phyloP scores from a whole-genome alignment of 192 early-diverging fungal genomes.

The Coemansia sp. region DNA sequence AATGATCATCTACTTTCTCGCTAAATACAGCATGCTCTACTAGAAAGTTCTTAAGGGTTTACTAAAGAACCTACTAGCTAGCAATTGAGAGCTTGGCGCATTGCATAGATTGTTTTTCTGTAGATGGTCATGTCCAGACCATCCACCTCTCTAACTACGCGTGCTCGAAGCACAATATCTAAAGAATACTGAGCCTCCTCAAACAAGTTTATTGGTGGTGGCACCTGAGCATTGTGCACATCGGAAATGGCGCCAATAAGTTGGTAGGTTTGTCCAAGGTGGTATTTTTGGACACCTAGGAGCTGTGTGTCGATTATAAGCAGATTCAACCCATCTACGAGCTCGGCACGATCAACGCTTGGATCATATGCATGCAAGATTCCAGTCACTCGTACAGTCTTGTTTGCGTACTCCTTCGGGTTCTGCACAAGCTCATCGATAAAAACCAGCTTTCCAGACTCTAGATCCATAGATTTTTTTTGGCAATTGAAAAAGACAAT shows the following conservation, averaged over 20 bases:
- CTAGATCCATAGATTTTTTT: conserved; percentile 34
- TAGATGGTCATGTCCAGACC: conserved; percentile 37
- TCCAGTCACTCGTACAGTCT: conserved; percentile 36
- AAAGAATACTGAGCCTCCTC: conserved; percentile 25
- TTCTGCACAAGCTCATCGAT: conserved; percentile 29
- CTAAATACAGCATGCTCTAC: too few species aligned
- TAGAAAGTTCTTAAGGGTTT: background rate
- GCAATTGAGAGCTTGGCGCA: conserved; percentile 17
- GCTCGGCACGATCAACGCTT: conserved; percentile 13
- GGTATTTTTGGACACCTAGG: conserved; percentile 30
- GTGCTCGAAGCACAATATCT: conserved; percentile 22
- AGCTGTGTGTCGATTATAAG: conserved; percentile 27
- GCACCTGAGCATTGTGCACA: background rate
- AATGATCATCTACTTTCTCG: too few species aligned
- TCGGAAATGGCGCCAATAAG: conserved; percentile 22
- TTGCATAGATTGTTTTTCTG: conserved; percentile 21
- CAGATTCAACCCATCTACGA: conserved; percentile 20
- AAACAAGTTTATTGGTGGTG: conserved; percentile 16
- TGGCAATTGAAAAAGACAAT: background rate
- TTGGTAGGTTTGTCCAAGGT: conserved; percentile 42
- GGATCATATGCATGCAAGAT: conserved; percentile 33
- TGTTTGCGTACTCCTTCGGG: background rate
- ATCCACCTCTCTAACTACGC: conserved; percentile 28
- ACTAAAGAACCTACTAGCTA: background rate
- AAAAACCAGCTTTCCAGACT: conserved; percentile 43